phyloP scores from a whole-genome alignment of 257 asterid species.

The Catharanthus roseus region DNA sequence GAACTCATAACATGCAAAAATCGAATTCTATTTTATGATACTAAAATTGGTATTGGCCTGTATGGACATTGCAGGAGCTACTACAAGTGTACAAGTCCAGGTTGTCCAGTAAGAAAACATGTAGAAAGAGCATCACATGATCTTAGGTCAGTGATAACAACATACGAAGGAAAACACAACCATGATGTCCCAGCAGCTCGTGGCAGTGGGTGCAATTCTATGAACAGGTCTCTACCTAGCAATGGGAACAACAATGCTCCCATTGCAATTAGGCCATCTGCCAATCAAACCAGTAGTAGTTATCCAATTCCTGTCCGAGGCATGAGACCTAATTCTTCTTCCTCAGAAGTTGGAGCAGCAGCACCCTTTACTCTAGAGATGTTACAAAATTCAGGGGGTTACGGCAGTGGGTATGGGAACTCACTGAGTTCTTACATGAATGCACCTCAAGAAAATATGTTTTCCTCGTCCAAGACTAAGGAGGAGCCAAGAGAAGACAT shows the following conservation, averaged over 20 bases:
- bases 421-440: conserved; percentile 19
- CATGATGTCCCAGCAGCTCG: conserved; percentile 67
- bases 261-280: conserved; percentile 29
- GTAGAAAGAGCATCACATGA: conserved; percentile 71
- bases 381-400: conserved; percentile 37
- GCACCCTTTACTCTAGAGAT: conserved; percentile 42
- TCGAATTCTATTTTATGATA: no score
- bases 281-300: conserved; percentile 12
- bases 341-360: conserved; percentile 20
- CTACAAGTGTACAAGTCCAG: conserved; percentile 66
- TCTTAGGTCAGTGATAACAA: conserved; percentile 56
- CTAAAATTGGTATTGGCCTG: neutral
- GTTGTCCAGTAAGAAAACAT: conserved; percentile 68
- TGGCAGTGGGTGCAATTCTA: conserved; percentile 21
- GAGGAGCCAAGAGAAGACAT: conserved; percentile 63
- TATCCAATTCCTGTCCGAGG: conserved; percentile 22
- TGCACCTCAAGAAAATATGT: conserved; percentile 21
- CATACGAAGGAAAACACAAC: conserved; percentile 85
- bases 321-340: conserved; percentile 15
- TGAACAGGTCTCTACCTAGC: conserved; percentile 33
- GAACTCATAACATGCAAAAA: no score
- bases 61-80: conserved; percentile 50
- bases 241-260: conserved; percentile 19
- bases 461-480: conserved; percentile 39
- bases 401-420: conserved; percentile 26